Conservation (phyloP, 2,329 filamentous ascomycete species). For the Curvularia sp. region DNA sequence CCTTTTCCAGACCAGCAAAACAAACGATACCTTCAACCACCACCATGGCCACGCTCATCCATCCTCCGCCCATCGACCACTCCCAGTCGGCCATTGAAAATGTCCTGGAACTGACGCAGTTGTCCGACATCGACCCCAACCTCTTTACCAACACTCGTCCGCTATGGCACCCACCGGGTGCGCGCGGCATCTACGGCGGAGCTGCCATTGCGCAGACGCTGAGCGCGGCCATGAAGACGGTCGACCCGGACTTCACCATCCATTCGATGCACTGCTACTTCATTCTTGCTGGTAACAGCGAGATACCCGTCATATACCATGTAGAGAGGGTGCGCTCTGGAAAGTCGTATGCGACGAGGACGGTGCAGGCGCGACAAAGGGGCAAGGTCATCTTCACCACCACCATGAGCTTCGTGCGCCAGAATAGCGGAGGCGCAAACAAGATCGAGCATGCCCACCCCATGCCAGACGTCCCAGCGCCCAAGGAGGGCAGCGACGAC, state of each 20-base stretch:
- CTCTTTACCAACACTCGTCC: slow-evolving; percentile 94
- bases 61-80: slow-evolving; percentile 74
- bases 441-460: slow-evolving; percentile 70
- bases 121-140: slow-evolving; percentile 78
- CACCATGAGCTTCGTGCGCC: slow-evolving; percentile 84
- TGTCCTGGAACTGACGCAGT: slow-evolving; percentile 82
- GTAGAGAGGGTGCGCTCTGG: slow-evolving; percentile 94
- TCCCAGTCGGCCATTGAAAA: slow-evolving; percentile 85
- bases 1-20: neutral
- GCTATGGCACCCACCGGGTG: slow-evolving; percentile 90
- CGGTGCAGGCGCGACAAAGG: slow-evolving; percentile 91
- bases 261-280: slow-evolving; percentile 99
- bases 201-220: slow-evolving; percentile 92
- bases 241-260: slow-evolving; percentile 78
- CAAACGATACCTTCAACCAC: neutral
- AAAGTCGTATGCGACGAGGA: slow-evolving; percentile 86
- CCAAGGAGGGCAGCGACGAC: slow-evolving; percentile 51
- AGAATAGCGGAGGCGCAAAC: slow-evolving; percentile 64
- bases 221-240: slow-evolving; percentile 85
- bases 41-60: slow-evolving; percentile 68
- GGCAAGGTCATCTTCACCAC: slow-evolving; percentile 94
- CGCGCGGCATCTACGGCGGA: slow-evolving; percentile 91
- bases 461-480: slow-evolving; percentile 57
- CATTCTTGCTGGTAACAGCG: slow-evolving; percentile 83
- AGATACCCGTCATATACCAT: slow-evolving; percentile 90